Conservation (phyloP, 106 monocot species). For the Allium sativum region DNA sequence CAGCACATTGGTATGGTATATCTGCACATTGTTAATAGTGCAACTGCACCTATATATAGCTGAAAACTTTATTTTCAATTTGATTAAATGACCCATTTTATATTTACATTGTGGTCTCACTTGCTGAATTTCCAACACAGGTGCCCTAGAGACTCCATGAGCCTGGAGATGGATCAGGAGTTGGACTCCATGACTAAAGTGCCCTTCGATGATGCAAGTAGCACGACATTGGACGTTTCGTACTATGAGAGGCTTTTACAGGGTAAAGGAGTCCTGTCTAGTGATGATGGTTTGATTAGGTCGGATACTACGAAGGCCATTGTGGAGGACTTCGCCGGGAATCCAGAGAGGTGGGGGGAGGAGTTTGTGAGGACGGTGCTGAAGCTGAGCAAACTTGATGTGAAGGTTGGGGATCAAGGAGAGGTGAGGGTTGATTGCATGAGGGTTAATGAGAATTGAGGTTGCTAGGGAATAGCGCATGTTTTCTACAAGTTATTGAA, state of each 20-base stretch:
- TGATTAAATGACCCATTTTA: no score
- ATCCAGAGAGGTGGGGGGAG: slow-evolving; percentile 1
- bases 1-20: no score
- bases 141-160: no score
- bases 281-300: slow-evolving; percentile 2
- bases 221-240: slow-evolving; percentile 7
- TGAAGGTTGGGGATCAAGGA: slow-evolving; percentile 14
- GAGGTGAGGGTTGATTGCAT: slow-evolving; percentile 29
- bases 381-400: slow-evolving; percentile 12
- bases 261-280: slow-evolving; percentile 5
- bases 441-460: background rate
- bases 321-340: slow-evolving; percentile 6
- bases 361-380: slow-evolving; percentile 15
- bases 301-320: background rate
- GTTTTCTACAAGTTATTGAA: no score
- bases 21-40: no score
- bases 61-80: no score
- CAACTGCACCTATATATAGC: no score
- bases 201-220: background rate
- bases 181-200: background rate
- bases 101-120: no score
- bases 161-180: background rate
- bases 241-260: slow-evolving; percentile 28
- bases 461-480: background rate
- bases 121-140: no score